These are phyloP conservation scores for Quercus robur DNA, from an alignment of 306 rosid species.

Conservation along the genomic window DNA sequence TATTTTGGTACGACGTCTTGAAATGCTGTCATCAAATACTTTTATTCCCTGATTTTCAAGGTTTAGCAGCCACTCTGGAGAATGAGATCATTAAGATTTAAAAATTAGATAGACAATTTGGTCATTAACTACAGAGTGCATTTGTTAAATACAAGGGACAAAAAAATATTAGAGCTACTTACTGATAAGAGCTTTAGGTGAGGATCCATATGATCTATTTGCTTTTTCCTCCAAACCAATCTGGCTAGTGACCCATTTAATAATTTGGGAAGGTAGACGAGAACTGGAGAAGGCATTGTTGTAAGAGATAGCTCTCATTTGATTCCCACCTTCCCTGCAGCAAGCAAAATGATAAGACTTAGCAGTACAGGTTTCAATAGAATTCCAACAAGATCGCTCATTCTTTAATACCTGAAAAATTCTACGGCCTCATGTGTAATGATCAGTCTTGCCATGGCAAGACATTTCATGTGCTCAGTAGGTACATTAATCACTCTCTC, in stretches of 20 bases:
- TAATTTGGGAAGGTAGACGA: conserved; percentile 41
- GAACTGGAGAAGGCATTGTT: conserved; percentile 59
- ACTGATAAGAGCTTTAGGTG: conserved; percentile 60
- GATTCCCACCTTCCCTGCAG: conserved; percentile 66
- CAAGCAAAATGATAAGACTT: conserved; percentile 20
- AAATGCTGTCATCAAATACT: conserved; percentile 53
- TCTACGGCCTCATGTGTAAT: conserved; percentile 54
- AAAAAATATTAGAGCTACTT: conserved; percentile 21
- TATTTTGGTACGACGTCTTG: conserved; percentile 31
- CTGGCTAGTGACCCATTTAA: conserved; percentile 45
- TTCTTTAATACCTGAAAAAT: conserved; percentile 49
- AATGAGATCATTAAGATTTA: conserved; percentile 20
- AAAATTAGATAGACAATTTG: conserved; percentile 13
- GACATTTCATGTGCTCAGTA: conserved; percentile 29
- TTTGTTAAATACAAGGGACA: not conserved
- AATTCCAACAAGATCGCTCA: conserved; percentile 1
- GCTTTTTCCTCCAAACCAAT: conserved; percentile 38
- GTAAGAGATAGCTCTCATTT: conserved; percentile 55
- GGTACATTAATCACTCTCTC: conserved; percentile 24
- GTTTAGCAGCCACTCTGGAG: conserved; percentile 64
- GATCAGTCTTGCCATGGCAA: conserved; percentile 60
- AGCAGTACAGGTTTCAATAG: not conserved
- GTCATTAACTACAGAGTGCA: not conserved
- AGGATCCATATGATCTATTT: conserved; percentile 35
- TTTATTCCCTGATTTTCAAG: conserved; percentile 60